Evolutionary conservation across 306 rosid species (phyloP).

Genomic region (Canavalia ensiformis): DNA sequence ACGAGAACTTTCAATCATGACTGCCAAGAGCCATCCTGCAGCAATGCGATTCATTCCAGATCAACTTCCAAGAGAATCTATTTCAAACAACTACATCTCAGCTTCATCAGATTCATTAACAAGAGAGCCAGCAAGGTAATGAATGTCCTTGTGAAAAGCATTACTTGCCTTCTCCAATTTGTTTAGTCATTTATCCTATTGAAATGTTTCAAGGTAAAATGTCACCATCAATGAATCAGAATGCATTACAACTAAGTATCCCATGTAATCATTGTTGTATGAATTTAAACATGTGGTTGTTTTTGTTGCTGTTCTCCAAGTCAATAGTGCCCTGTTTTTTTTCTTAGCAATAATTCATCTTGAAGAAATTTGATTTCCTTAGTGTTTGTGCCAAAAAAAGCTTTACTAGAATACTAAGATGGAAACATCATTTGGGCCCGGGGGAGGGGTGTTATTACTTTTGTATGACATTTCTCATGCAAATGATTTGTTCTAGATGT

Average conservation of each 20-base stretch:
- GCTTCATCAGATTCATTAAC: slow-evolving; percentile 65
- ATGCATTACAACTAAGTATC: slow-evolving; percentile 20
- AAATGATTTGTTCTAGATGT: slow-evolving; percentile 69
- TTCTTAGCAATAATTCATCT: slow-evolving; percentile 20
- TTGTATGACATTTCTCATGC: slow-evolving; percentile 47
- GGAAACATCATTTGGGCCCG: too few relatives aligned
- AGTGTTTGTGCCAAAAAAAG: slow-evolving; percentile 17
- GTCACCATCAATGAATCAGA: slow-evolving; percentile 15
- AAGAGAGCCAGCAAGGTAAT: slow-evolving; percentile 92
- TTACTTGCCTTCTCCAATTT: slow-evolving; percentile 36
- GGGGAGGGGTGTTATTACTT: slow-evolving; percentile 10
- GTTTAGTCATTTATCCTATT: slow-evolving; percentile 37
- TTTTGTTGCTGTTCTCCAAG: slow-evolving; percentile 25
- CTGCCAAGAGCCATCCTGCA: slow-evolving; percentile 99
- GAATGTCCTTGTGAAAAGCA: slow-evolving; percentile 29
- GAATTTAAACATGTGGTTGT: slow-evolving; percentile 25
- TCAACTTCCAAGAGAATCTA: slow-evolving; percentile 72
- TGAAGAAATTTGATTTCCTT: slow-evolving; percentile 37
- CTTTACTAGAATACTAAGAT: slow-evolving; percentile 29
- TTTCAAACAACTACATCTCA: slow-evolving; percentile 63
- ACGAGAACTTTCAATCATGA: slow-evolving; percentile 98
- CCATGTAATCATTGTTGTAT: slow-evolving; percentile 6
- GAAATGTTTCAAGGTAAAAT: slow-evolving; percentile 10
- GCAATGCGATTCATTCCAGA: slow-evolving; percentile 97
- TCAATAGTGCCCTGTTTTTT: neutral